These are phyloP conservation scores for Elongisporangium senticosum DNA, from an alignment of 352 stramenopile species.

Conservation along the genomic window DNA sequence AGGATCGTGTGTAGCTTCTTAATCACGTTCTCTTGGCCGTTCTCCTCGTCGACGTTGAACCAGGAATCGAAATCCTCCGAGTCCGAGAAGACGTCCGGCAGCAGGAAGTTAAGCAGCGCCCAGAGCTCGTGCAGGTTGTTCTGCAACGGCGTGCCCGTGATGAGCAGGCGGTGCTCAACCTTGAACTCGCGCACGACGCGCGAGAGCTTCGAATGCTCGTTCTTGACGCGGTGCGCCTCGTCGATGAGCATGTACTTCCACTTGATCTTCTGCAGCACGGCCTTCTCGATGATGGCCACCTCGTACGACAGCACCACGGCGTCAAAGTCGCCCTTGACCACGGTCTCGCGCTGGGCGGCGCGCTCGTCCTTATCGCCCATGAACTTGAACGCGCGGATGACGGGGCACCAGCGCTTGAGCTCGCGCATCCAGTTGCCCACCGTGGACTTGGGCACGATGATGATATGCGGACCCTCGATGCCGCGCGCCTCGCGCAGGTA, in stretches of 20 bases:
- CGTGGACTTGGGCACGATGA: conserved; percentile 97
- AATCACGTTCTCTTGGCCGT: conserved; percentile 96
- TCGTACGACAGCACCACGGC: conserved; percentile 91
- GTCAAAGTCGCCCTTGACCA: conserved; percentile 87
- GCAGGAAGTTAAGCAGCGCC: conserved; percentile 99
- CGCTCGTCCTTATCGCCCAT: conserved; percentile 95
- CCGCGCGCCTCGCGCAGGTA: conserved; percentile 92
- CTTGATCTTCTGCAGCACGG: conserved; percentile 90
- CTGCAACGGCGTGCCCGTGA: conserved; percentile 98
- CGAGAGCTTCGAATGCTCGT: conserved; percentile 91
- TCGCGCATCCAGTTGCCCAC: conserved; percentile 99
- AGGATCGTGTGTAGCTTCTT: conserved; percentile 97
- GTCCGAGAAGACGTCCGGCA: conserved; percentile 91
- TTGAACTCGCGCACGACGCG: conserved; percentile 85
- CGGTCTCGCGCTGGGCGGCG: conserved; percentile 86
- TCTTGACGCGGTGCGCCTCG: conserved; percentile 99
- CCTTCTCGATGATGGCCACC: conserved; percentile 94
- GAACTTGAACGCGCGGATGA: conserved; percentile 93
- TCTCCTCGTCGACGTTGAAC: conserved; percentile 97
- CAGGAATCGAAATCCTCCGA: conserved; percentile 98
- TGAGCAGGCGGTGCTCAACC: conserved; percentile 92
- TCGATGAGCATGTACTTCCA: conserved; percentile 98
- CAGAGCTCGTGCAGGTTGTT: conserved; percentile 99
- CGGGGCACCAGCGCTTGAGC: conserved; percentile 95
- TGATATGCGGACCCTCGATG: conserved; percentile 96